Evolutionary conservation across 441 rosid species (phyloP).

Genomic region (Rhodomyrtus psidioides): DNA sequence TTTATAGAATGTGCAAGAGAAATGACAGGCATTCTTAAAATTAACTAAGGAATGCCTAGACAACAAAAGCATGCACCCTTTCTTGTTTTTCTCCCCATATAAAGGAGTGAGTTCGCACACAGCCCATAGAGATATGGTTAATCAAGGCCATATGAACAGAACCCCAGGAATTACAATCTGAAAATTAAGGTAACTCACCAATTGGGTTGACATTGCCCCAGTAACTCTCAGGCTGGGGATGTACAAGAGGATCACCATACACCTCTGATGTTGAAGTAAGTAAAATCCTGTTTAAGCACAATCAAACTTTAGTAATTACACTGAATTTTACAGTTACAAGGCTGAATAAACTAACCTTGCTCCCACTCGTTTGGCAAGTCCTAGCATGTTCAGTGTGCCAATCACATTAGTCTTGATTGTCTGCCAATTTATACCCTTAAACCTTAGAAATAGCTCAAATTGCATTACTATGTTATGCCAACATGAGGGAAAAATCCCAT

Average conservation of each 20-base stretch:
- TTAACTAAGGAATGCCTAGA: background rate
- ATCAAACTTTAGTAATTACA: background rate
- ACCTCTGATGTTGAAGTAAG: conserved; percentile 16
- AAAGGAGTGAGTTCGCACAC: background rate
- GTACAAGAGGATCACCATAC: conserved; percentile 15
- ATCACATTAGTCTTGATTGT: conserved; percentile 95
- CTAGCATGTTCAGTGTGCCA: conserved; percentile 94
- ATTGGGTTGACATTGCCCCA: conserved; percentile 19
- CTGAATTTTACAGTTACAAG: background rate
- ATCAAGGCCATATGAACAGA: background rate
- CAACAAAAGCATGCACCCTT: background rate
- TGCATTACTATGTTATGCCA: background rate
- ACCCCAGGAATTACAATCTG: background rate
- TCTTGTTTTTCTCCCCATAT: background rate
- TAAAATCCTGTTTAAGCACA: conserved; percentile 6
- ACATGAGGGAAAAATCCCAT: background rate
- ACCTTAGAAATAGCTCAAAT: background rate
- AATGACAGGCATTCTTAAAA: background rate
- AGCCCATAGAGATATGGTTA: background rate
- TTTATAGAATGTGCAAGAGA: background rate
- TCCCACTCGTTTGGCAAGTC: conserved; percentile 95
- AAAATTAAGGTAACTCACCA: background rate
- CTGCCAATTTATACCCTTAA: conserved; percentile 18
- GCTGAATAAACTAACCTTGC: conserved; percentile 41
- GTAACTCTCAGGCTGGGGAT: conserved; percentile 15